Conservation (phyloP, 2,329 filamentous ascomycete genomes). For the Colletotrichum sp. region DNA sequence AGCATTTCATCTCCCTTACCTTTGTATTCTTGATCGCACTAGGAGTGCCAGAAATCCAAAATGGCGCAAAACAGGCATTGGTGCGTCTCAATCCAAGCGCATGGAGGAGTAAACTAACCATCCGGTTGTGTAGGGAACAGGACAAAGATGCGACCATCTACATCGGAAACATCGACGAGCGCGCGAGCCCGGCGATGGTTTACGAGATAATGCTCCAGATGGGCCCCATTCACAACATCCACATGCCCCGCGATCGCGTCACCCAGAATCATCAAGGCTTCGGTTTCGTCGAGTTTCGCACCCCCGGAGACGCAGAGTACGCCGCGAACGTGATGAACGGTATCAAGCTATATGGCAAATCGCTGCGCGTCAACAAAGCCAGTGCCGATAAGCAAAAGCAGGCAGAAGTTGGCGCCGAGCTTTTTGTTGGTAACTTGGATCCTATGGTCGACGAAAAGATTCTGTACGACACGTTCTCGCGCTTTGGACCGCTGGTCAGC, state of each 20-base stretch:
- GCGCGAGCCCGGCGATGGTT: slow-evolving; percentile 85
- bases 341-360: slow-evolving; percentile 90
- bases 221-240: slow-evolving; percentile 96
- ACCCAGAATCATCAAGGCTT: slow-evolving; percentile 97
- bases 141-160: slow-evolving; percentile 99
- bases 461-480: slow-evolving; percentile 90
- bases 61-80: slow-evolving; percentile 80
- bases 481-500: slow-evolving; percentile 85
- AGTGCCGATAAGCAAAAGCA: slow-evolving; percentile 92
- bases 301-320: slow-evolving; percentile 95
- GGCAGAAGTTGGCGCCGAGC: slow-evolving; percentile 92
- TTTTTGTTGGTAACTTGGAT: slow-evolving; percentile 96
- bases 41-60: slow-evolving; percentile 24
- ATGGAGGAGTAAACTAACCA: slow-evolving; percentile 25
- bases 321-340: slow-evolving; percentile 97
- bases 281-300: slow-evolving; percentile 98
- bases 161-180: slow-evolving; percentile 97
- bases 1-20: background rate
- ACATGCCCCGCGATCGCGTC: slow-evolving; percentile 97
- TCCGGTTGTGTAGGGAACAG: slow-evolving; percentile 73
- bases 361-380: slow-evolving; percentile 94
- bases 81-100: slow-evolving; percentile 46
- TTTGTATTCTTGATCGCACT: background rate
- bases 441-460: slow-evolving; percentile 94
- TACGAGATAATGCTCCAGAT: slow-evolving; percentile 99